Evolutionary conservation across 805 yeast genomes (phyloP).

Genomic region (Wickerhamomyces silvicola): DNA sequence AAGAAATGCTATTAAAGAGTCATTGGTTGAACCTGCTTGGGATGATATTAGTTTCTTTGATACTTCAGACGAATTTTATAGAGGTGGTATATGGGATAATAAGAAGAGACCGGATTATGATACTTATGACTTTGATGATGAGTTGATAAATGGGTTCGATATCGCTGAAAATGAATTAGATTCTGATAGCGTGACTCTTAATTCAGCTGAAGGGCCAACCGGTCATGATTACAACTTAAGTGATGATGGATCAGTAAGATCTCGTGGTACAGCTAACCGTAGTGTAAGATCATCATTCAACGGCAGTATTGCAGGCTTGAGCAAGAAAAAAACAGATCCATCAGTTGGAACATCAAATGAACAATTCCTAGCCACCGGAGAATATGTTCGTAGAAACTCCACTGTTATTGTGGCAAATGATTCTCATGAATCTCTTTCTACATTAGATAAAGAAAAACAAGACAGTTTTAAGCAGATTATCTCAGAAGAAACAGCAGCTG

Average conservation of each 20-base stretch:
- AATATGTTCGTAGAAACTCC: slow-evolving; percentile 18
- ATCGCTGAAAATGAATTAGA: too few species aligned
- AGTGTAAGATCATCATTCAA: slow-evolving; percentile 6
- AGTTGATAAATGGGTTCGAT: slow-evolving; percentile 1
- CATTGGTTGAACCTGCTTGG: slow-evolving; percentile 81
- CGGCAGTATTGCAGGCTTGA: slow-evolving; percentile 1
- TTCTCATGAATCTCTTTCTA: slow-evolving; percentile 9
- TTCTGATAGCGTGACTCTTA: not conserved
- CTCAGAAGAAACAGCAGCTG: slow-evolving; percentile 22
- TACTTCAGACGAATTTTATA: slow-evolving; percentile 60
- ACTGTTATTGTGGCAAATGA: too few species aligned
- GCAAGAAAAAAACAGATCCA: slow-evolving; percentile 17
- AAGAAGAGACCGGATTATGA: slow-evolving; percentile 15
- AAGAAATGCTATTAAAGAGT: slow-evolving; percentile 70
- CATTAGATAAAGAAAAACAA: slow-evolving; percentile 7
- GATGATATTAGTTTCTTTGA: slow-evolving; percentile 76
- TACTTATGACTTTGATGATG: slow-evolving; percentile 4
- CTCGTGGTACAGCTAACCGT: slow-evolving; percentile 3
- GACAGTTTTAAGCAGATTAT: slow-evolving; percentile 14
- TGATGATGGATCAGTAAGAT: slow-evolving; percentile 12
- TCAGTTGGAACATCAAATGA: slow-evolving; percentile 20
- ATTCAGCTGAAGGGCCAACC: too few species aligned
- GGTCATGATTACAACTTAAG: slow-evolving; percentile 3
- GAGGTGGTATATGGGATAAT: slow-evolving; percentile 92
- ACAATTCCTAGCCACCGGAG: slow-evolving; percentile 24